These are phyloP conservation scores for Arxiozyma telluris DNA, from an alignment of 1,139 yeast genomes.

Conservation along the genomic window DNA sequence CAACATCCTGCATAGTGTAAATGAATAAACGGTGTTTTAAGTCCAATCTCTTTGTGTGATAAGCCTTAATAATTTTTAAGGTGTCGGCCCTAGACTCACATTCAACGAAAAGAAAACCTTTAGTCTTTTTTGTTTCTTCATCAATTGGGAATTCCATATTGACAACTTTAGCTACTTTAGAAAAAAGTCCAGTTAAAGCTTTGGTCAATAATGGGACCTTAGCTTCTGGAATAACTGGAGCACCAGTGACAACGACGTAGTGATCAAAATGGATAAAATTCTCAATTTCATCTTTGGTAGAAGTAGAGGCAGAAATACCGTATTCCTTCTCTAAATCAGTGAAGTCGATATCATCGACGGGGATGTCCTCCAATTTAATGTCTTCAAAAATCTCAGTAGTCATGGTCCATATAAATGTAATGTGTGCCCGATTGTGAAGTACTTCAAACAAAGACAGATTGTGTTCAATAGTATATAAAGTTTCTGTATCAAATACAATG, in stretches of 20 bases:
- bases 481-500: no score
- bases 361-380: constrained; percentile 34
- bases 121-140: constrained; percentile 62
- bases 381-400: constrained; percentile 15
- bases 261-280: constrained; percentile 56
- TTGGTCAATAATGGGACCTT: constrained; percentile 78
- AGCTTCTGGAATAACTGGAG: constrained; percentile 88
- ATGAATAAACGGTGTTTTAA: constrained; percentile 84
- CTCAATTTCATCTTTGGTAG: constrained; percentile 17
- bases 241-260: constrained; percentile 86
- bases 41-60: constrained; percentile 87
- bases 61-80: constrained; percentile 65
- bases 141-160: constrained; percentile 67
- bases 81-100: constrained; percentile 63
- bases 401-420: constrained; percentile 1
- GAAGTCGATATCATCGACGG: constrained; percentile 70
- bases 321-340: constrained; percentile 78
- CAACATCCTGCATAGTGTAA: constrained; percentile 77
- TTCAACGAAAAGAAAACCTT: constrained; percentile 84
- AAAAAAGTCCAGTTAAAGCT: constrained; percentile 74
- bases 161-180: constrained; percentile 47
- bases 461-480: no score
- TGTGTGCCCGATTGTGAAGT: background rate
- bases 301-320: constrained; percentile 37
- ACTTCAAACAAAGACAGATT: background rate